Base-by-base conservation (phyloP, 2,329 filamentous ascomycete genomes). In the Neonectria neomacrospora region DNA sequence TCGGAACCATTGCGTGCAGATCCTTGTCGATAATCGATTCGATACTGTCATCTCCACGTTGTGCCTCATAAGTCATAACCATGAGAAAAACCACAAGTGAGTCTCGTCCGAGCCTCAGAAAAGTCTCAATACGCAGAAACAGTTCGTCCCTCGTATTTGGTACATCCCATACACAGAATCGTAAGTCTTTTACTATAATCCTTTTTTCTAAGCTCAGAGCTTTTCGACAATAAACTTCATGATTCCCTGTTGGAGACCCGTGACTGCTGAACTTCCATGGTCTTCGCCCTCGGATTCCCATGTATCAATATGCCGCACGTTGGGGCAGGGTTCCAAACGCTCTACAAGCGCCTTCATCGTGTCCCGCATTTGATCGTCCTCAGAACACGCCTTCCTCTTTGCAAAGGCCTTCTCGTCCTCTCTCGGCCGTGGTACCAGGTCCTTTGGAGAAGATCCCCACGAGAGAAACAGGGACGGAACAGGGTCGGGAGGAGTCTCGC, bases 21-120 rank as follows among this genome's bases (percentile, higher is more conserved):
- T 59, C 3, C 71, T 79, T 3, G 73, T 75, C 47, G 69, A 74
- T 39, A 74, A 83, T 68, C 76, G 77, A 0, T 67, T 84, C 16
- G 73, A 83, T 53, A 83, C 80, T 0, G 71, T 84, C 45, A 79
- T 85, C 26, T 84, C 80, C 0, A 71, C 78, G 2, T 73, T 84
- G 14, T 28, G 18, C 30, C 67, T 16, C 71, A 41, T 26, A 2
- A 80, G 67, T 16, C 71, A 41, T 26, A 2, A 80, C 58, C 63
- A 72, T 54, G 63, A 71, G 18, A 65, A 65, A 68, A 54, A 71
- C 71, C 74, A 1, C 77, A 84, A 62, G 30, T 80, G 10, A 79
- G 81, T 30, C 74, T 85, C 18, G 80, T 84, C 50, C 67, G 74
- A 8, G 83, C 82, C 1, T 80, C 82, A 0, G 80, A 79, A 22